Percentiles rank a stretch among this genome's conserved stretches.
Evolutionary conservation across 805 yeast genomes (phyloP).

Genomic region (Candida jianshihensis): DNA sequence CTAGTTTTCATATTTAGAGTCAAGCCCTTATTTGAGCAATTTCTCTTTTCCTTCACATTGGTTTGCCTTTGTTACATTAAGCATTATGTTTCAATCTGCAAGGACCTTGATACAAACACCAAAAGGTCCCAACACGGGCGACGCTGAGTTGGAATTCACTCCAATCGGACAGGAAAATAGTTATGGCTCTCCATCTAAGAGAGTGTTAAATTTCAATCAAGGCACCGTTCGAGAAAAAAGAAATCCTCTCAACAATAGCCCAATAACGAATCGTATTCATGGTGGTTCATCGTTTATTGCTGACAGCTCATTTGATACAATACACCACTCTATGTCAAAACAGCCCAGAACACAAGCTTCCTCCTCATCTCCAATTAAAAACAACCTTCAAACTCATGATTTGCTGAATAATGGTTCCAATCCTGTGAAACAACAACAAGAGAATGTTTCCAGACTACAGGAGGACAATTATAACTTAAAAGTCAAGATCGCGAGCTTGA

Average conservation of each 20-base stretch:
- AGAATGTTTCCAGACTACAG: slow-evolving; percentile 25
- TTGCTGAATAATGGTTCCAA: slow-evolving; percentile 21
- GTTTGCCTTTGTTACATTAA: no score
- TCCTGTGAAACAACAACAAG: slow-evolving; percentile 26
- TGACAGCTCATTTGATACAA: slow-evolving; percentile 17
- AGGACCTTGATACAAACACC: neutral
- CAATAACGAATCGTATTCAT: slow-evolving; percentile 14
- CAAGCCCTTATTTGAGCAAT: no score
- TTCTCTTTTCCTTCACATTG: no score
- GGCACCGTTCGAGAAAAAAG: slow-evolving; percentile 3
- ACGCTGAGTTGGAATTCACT: neutral
- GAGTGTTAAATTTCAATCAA: neutral
- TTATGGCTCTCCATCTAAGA: neutral
- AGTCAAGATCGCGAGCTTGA: slow-evolving; percentile 35
- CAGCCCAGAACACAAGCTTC: neutral
- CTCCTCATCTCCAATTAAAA: slow-evolving; percentile 15
- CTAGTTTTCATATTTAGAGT: no score
- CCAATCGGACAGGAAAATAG: neutral
- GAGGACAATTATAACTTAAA: slow-evolving; percentile 39
- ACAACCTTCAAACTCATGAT: slow-evolving; percentile 12
- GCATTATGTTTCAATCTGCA: neutral
- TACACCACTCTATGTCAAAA: slow-evolving; percentile 10
- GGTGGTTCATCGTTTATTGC: slow-evolving; percentile 23
- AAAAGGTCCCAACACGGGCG: neutral
- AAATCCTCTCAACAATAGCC: slow-evolving; percentile 13